These are phyloP conservation scores for Nicotiana attenuata DNA, from an alignment of 257 asterid species.

Conservation along the genomic window DNA sequence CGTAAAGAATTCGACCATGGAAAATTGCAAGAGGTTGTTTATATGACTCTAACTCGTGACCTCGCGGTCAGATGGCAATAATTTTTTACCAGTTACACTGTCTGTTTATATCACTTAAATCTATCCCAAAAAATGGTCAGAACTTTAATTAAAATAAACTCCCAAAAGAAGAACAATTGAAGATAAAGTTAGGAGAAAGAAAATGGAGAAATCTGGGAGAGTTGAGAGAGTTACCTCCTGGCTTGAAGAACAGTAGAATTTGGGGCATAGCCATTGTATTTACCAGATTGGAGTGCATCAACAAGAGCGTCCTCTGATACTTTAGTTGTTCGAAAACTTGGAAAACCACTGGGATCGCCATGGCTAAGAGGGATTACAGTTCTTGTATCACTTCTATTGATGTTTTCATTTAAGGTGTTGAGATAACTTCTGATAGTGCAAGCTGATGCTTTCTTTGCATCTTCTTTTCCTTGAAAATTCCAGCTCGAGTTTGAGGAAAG, in stretches of 20 bases:
- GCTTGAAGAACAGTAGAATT: conserved; percentile 34
- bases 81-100: too few species aligned
- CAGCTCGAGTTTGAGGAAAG: conserved; percentile 2
- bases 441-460: conserved; percentile 18
- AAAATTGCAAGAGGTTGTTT: too few species aligned
- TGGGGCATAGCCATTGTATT: conserved; percentile 48
- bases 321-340: conserved; percentile 42
- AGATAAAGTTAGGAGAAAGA: not conserved
- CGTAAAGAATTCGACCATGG: too few species aligned
- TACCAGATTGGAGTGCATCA: conserved; percentile 38
- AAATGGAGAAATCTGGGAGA: not conserved
- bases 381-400: conserved; percentile 26
- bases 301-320: conserved; percentile 43
- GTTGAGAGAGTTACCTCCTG: conserved; percentile 29
- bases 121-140: not conserved
- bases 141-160: not conserved
- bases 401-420: not conserved
- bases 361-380: conserved; percentile 50
- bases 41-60: too few species aligned
- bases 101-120: too few species aligned
- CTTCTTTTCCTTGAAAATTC: conserved; percentile 27
- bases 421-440: conserved; percentile 18
- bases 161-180: not conserved
- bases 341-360: conserved; percentile 64
- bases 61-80: too few species aligned